Percentiles rank a stretch among this genome's conserved stretches.
These are phyloP conservation scores for Trametes polyzona DNA, from an alignment of 1,284 basidiomycete genomes.

Conservation along the genomic window DNA sequence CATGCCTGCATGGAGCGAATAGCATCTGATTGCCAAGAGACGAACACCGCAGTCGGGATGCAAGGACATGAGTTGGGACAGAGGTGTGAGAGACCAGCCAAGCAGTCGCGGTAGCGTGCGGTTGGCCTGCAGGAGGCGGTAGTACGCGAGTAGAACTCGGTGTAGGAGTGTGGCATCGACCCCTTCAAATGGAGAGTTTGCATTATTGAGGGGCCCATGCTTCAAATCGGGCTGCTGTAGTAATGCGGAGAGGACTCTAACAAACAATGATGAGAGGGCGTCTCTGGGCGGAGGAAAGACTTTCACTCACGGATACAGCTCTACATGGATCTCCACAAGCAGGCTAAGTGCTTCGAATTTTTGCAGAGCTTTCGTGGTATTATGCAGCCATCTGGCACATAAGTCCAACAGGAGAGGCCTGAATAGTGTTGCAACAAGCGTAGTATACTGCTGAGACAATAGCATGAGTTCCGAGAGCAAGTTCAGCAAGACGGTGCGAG, in stretches of 20 bases:
- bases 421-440: slow-evolving; percentile 58
- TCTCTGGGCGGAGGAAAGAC: not conserved
- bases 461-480: slow-evolving; percentile 37
- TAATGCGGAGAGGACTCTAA: slow-evolving; percentile 52
- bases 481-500: slow-evolving; percentile 42
- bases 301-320: slow-evolving; percentile 72
- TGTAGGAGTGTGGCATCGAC: slow-evolving; percentile 58
- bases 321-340: slow-evolving; percentile 70
- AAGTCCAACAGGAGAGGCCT: slow-evolving; percentile 73
- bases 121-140: slow-evolving; percentile 78
- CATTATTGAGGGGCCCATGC: slow-evolving; percentile 59
- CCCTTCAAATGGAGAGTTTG: slow-evolving; percentile 41
- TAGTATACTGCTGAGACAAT: slow-evolving; percentile 56
- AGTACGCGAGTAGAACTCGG: slow-evolving; percentile 75
- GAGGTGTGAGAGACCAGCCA: slow-evolving; percentile 67
- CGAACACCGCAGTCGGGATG: slow-evolving; percentile 67
- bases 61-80: slow-evolving; percentile 59
- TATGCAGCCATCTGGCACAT: slow-evolving; percentile 70
- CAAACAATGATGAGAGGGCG: not conserved
- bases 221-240: slow-evolving; percentile 47
- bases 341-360: slow-evolving; percentile 64
- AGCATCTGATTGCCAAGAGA: slow-evolving; percentile 77
- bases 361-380: slow-evolving; percentile 49
- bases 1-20: slow-evolving; percentile 77
- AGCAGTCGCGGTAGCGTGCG: slow-evolving; percentile 63